Conservation (phyloP, 2,329 filamentous ascomycete genomes). For the Septoria petroselini region DNA sequence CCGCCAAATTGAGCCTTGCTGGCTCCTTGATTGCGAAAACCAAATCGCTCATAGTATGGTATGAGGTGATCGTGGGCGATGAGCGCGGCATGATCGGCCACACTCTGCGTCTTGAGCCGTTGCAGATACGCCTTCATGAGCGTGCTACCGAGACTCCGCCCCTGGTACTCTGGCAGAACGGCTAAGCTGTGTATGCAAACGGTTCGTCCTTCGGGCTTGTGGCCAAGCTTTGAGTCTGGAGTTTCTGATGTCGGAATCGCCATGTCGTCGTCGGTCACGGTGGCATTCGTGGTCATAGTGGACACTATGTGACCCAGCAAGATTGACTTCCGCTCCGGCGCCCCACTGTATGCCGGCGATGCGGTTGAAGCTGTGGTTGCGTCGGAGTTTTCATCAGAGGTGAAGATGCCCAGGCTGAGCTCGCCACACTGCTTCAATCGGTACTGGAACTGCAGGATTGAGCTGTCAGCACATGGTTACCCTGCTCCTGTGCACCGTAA, state of each 20-base stretch:
- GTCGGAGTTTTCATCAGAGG: constrained; percentile 56
- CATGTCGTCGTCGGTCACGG: constrained; percentile 76
- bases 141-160: constrained; percentile 68
- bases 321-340: constrained; percentile 58
- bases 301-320: constrained; percentile 76
- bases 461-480: constrained; percentile 14
- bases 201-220: constrained; percentile 70
- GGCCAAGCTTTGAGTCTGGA: constrained; percentile 56
- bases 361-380: constrained; percentile 55
- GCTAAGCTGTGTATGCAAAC: constrained; percentile 80
- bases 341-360: constrained; percentile 57
- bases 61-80: constrained; percentile 73
- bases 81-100: constrained; percentile 70
- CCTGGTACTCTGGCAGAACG: constrained; percentile 71
- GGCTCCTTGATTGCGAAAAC: constrained; percentile 66
- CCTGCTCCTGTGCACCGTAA: neutral
- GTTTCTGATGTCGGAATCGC: constrained; percentile 54
- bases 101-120: constrained; percentile 65
- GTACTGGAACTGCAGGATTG: constrained; percentile 65
- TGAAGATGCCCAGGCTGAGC: constrained; percentile 77
- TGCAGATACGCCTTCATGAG: constrained; percentile 75
- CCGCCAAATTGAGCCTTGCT: constrained; percentile 72
- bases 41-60: constrained; percentile 70
- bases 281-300: constrained; percentile 62
- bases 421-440: constrained; percentile 72